Conservation (phyloP, 1,284 basidiomycete genomes). For the Vanrija sp. region DNA sequence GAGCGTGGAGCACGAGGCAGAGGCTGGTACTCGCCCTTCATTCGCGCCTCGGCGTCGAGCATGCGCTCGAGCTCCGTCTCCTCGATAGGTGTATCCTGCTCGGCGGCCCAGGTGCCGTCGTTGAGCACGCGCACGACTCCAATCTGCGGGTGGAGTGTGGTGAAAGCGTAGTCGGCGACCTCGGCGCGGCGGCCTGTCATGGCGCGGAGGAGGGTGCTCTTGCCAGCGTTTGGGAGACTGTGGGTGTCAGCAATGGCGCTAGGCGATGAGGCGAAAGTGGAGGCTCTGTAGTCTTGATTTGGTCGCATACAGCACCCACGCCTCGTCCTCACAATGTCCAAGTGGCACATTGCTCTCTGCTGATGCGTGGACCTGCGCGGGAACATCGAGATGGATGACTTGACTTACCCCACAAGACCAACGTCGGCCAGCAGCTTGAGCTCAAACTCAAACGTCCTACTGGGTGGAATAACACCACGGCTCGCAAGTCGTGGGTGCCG, state of each 20-base stretch:
- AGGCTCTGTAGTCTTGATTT: no score
- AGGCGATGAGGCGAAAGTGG: no score
- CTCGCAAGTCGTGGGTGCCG: conserved; percentile 77
- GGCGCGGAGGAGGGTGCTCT: conserved; percentile 79
- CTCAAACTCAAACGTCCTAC: conserved; percentile 80
- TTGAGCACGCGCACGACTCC: conserved; percentile 81
- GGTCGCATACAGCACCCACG: no score
- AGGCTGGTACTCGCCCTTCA: conserved; percentile 30
- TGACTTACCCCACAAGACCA: conserved; percentile 66
- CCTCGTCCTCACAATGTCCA: no score
- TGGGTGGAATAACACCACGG: conserved; percentile 74
- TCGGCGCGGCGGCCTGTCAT: conserved; percentile 83
- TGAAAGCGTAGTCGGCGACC: conserved; percentile 89
- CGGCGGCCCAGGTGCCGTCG: conserved; percentile 67
- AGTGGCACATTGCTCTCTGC: no score
- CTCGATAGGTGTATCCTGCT: conserved; percentile 56
- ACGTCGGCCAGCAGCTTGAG: conserved; percentile 92
- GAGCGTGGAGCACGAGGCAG: conserved; percentile 8
- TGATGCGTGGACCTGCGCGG: no score
- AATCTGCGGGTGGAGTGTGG: conserved; percentile 92
- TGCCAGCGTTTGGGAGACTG: conserved; percentile 77
- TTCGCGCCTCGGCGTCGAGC: conserved; percentile 46
- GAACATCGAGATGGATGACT: no score
- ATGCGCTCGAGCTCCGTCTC: conserved; percentile 66
- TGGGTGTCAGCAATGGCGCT: no score